phyloP scores from a whole-genome alignment of 129 eudicot species.

The Lactuca saligna region DNA sequence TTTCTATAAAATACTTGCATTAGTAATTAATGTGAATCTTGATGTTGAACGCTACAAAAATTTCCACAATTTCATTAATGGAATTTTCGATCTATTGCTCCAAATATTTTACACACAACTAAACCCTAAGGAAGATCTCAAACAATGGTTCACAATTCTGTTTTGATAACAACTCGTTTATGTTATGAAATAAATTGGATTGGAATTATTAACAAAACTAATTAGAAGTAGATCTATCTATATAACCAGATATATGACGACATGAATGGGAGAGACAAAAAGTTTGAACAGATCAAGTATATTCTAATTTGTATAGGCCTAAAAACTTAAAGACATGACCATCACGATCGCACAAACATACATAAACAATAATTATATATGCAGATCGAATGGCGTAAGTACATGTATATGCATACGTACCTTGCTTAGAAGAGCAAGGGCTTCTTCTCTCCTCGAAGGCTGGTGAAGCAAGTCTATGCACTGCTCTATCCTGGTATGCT shows the following conservation, averaged over 20 bases:
- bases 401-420: neutral
- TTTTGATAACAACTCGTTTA: neutral
- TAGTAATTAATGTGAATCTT: slow-evolving; percentile 2
- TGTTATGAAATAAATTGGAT: neutral
- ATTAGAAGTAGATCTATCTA: neutral
- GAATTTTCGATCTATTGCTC: neutral
- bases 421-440: slow-evolving; percentile 29
- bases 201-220: neutral
- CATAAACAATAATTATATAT: neutral
- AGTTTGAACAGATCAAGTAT: no score
- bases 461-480: slow-evolving; percentile 25
- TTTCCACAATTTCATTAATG: neutral
- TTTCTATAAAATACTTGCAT: neutral
- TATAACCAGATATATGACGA: neutral
- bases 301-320: neutral
- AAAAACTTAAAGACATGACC: neutral
- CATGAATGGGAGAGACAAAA: neutral
- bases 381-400: neutral
- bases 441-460: slow-evolving; percentile 33
- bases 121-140: neutral
- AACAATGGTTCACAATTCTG: neutral
- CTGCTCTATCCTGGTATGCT: slow-evolving; percentile 18
- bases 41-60: slow-evolving; percentile 8
- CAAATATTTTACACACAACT: neutral
- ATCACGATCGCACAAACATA: neutral